A percentile compares a stretch with the other conserved stretches of the same genome.
These are phyloP conservation scores for Talaromyces sp. DNA, from an alignment of 2,329 filamentous ascomycete genomes.

Conservation along the genomic window DNA sequence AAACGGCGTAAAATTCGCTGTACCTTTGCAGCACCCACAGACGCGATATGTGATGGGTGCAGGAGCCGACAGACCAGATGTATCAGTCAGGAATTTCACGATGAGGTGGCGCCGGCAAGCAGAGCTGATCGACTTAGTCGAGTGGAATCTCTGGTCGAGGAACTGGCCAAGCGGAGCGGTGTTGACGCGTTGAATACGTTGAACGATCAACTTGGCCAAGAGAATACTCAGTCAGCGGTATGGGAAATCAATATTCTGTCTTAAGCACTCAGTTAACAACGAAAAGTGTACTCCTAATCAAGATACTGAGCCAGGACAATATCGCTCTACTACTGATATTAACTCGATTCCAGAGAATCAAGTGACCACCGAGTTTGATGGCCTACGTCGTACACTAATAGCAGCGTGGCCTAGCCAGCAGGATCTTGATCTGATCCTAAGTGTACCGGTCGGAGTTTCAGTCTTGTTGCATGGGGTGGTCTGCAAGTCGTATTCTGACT, in stretches of 20 bases:
- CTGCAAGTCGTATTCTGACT: constrained; percentile 1
- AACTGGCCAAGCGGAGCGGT: neutral
- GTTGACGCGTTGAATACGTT: neutral
- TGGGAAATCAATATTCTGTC: neutral
- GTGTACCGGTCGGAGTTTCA: neutral
- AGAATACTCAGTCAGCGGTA: neutral
- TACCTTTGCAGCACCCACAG: constrained; percentile 1
- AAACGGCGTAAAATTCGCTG: constrained; percentile 11
- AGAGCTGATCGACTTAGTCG: constrained; percentile 1
- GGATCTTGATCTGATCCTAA: neutral
- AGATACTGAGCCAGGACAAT: neutral
- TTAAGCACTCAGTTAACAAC: neutral
- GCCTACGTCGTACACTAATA: neutral
- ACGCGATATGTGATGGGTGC: constrained; percentile 17
- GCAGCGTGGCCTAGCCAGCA: neutral
- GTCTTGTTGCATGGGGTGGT: neutral
- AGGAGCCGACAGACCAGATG: constrained; percentile 28
- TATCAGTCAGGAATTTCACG: constrained; percentile 46
- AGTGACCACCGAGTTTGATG: neutral
- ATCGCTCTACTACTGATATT: neutral
- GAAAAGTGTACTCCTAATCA: neutral
- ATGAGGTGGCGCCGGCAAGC: constrained; percentile 22
- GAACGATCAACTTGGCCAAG: neutral
- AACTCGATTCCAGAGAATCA: neutral
- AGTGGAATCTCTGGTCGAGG: neutral